Evolutionary conservation across 345 rosid genomes (phyloP), one percentile per base, ranked within the genome.

Genomic region (Syzygium grande): DNA sequence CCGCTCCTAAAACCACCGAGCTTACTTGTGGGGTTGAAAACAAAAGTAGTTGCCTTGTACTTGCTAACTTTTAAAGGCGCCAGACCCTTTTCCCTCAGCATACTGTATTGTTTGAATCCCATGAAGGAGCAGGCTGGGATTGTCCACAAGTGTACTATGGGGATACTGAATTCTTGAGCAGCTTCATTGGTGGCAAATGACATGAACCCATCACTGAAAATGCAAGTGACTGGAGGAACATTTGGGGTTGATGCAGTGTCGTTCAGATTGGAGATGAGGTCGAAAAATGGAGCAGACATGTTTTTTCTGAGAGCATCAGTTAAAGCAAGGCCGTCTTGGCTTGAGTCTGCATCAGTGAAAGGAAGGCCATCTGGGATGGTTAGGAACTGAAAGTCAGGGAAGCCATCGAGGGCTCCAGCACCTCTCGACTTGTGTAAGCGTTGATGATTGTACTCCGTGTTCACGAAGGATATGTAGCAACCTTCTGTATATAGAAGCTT

Each of bases 281-380:
- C 46, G 11, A 51, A 49, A 38, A 84, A 87, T 6, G 86, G 86
- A 56, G 77, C 79, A 11, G 84, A 34, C 23, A 61, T 41, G n/a
- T 19, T 55, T 29, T n/a, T 80, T 49, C 55, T 43, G n/a, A 73
- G 27, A 49, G 79, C 52, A 25, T 58, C 86, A 41, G 80, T 16
- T 51, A 87, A 56, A 83, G 77, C 49, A 29, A 52, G 55, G 27
- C 51, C 41, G 56, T 87, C 86, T 51, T 87, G 85, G 86, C n/a
- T 87, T 1, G 86, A 52, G 54, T 87, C 61, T 13, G 41, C 79
- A n/a, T 84, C 86, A n/a, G 86, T 55, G 55, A 27, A 34, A 83
- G 86, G 86, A 52, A 87, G 88, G 11, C 86, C 88, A 30, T 87
- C 88, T 14, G 49, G 88, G 52, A 80, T 80, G 78, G 79, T 52